A percentile compares a stretch with the other conserved stretches of the same genome.
These are phyloP conservation scores for Boletellus ananiceps DNA, from an alignment of 768 basidiomycete species.

Conservation along the genomic window DNA sequence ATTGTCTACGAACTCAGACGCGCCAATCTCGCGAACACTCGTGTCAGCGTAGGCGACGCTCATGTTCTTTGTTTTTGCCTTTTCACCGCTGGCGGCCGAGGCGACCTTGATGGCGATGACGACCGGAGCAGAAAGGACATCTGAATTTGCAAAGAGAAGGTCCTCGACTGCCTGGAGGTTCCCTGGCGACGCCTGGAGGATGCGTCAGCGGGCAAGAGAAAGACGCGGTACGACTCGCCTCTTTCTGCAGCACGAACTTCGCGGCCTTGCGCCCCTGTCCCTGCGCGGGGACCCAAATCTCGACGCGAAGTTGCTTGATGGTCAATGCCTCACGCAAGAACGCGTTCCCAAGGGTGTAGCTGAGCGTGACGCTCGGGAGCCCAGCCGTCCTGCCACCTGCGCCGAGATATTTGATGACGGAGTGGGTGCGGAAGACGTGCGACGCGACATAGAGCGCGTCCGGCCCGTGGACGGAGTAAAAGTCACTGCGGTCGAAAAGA, in stretches of 20 bases:
- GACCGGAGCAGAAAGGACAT: constrained; percentile 79
- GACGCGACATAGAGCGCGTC: constrained; percentile 88
- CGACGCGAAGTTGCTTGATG: constrained; percentile 81
- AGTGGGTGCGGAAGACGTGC: constrained; percentile 80
- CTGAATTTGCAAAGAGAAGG: constrained; percentile 76
- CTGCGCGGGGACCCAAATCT: constrained; percentile 80
- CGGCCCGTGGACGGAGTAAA: constrained; percentile 82
- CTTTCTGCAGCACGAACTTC: constrained; percentile 78
- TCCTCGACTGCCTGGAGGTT: constrained; percentile 75
- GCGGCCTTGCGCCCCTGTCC: constrained; percentile 69
- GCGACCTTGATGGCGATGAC: constrained; percentile 85
- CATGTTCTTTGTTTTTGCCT: constrained; percentile 65
- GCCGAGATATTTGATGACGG: constrained; percentile 91
- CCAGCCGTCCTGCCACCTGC: constrained; percentile 50
- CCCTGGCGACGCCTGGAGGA: constrained; percentile 63
- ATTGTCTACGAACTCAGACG: constrained; percentile 89
- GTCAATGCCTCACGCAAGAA: constrained; percentile 90
- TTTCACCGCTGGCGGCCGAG: constrained; percentile 44
- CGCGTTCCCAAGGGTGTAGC: constrained; percentile 67
- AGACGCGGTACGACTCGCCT: constrained; percentile 41
- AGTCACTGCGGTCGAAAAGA: constrained; percentile 81
- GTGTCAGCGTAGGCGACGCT: constrained; percentile 93
- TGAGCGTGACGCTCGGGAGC: constrained; percentile 76
- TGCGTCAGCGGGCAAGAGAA: constrained; percentile 10
- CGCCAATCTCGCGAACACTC: constrained; percentile 77